These are phyloP conservation scores for Solanum chmielewskii DNA, from an alignment of 257 asterid species.

Conservation along the genomic window DNA sequence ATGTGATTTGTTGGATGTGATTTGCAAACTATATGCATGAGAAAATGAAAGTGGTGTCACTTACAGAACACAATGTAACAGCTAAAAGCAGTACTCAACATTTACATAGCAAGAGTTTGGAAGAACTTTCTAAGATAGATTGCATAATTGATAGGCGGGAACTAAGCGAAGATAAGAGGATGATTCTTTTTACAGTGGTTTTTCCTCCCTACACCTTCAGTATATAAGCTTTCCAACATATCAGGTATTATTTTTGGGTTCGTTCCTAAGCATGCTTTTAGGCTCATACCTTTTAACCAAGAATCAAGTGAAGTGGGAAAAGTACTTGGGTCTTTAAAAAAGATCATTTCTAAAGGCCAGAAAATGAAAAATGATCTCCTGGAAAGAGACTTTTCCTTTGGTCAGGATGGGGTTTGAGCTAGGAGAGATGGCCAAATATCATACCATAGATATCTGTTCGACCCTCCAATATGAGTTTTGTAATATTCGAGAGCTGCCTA, in stretches of 20 bases:
- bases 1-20: neutral
- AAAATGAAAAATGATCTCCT: neutral
- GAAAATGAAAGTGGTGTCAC: neutral
- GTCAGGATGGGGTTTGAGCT: neutral
- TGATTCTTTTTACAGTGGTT: neutral
- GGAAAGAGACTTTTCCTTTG: neutral
- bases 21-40: neutral
- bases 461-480: slow-evolving; percentile 61
- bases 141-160: neutral
- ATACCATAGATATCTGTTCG: slow-evolving; percentile 66
- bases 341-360: neutral
- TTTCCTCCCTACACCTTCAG: neutral
- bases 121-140: neutral
- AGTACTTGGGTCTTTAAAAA: neutral
- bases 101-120: neutral
- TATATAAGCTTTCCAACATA: neutral
- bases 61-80: neutral
- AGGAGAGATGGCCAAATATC: slow-evolving; percentile 2
- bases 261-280: neutral
- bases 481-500: slow-evolving; percentile 31
- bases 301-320: neutral
- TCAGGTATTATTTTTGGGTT: neutral
- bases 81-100: neutral
- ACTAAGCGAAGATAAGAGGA: neutral
- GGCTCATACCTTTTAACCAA: neutral